These are phyloP conservation scores for Podospora appendiculata DNA, from an alignment of 495 filamentous ascomycete genomes.

Conservation along the genomic window DNA sequence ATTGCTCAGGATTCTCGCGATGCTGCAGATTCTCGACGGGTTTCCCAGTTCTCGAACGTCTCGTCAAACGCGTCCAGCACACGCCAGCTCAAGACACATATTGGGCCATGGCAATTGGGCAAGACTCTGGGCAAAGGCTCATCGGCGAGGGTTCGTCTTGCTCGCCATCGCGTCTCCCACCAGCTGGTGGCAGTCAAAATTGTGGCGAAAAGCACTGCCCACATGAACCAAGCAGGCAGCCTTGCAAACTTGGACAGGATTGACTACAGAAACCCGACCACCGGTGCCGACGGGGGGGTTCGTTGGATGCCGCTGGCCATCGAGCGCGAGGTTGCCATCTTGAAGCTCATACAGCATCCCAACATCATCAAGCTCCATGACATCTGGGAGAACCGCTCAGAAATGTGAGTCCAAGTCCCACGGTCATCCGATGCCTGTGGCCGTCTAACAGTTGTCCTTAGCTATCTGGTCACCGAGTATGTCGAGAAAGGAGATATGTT, in stretches of 20 bases:
- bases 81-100: slow-evolving; percentile 61
- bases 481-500: slow-evolving; percentile 89
- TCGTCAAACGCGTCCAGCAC: slow-evolving; percentile 47
- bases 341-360: slow-evolving; percentile 90
- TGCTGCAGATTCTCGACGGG: slow-evolving; percentile 46
- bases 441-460: slow-evolving; percentile 21
- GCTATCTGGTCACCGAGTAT: slow-evolving; percentile 95
- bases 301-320: slow-evolving; percentile 75
- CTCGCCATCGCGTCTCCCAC: slow-evolving; percentile 64
- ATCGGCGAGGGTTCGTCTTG: slow-evolving; percentile 74
- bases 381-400: slow-evolving; percentile 90
- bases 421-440: too few relatives aligned
- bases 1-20: slow-evolving; percentile 36
- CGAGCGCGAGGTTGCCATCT: slow-evolving; percentile 88
- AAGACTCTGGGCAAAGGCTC: slow-evolving; percentile 79
- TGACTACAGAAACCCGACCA: slow-evolving; percentile 34
- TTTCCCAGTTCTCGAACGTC: slow-evolving; percentile 63
- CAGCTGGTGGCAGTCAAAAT: slow-evolving; percentile 90
- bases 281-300: slow-evolving; percentile 36
- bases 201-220: slow-evolving; percentile 66
- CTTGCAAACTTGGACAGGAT: slow-evolving; percentile 61
- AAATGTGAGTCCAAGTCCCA: slow-evolving; percentile 59
- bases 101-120: slow-evolving; percentile 86
- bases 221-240: slow-evolving; percentile 65
- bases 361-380: slow-evolving; percentile 89